Base-by-base conservation (phyloP, 1,284 basidiomycete species). In the Megacollybia platyphylla region DNA sequence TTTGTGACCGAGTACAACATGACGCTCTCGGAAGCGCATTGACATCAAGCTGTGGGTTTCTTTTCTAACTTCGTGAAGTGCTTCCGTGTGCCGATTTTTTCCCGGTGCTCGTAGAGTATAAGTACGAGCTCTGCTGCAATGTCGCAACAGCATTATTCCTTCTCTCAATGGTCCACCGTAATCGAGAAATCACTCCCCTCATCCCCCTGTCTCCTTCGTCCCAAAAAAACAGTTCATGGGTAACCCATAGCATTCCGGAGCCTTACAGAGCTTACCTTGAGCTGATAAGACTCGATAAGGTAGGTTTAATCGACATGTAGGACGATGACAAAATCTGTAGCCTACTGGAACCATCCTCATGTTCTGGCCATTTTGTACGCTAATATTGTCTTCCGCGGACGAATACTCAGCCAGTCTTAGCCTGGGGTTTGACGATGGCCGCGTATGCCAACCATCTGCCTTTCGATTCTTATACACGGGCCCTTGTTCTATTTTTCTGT, bases 351-450 rank as follows among this genome's bases (percentile, higher is more conserved):
- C 63, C 2, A 61, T 67, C 30, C 60, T 74, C 20, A 65, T 72
- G 63, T 74, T 73, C 53, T 74, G 71, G 70, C 71, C 71, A 4
- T 73, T 68, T 42, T 68, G 71, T 72, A 49, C 29, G 60, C 11
- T 5, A n/a, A 9, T 40, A 7, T 31, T 37, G 9, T 32, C 32
- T 36, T 31, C 8, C 20, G 31, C 3, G 5, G 8, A 30, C 17
- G 30, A 18, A 41, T 41, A n/a, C 38, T 5, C 27, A 5, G 29
- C 11, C 40, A 39, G 28, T 34, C 39, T 18, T 46, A 70, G 68
- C 67, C 24, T 71, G 67, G 68, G 66, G 65, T 5, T 51, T 70
- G 28, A 71, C 67, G 1, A 67, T 71, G 66, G 64, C 64, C 11
- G 62, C 67, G 8, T 61, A 61, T 44, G 42, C 54, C 8, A 56